Percentiles rank a stretch among this genome's conserved stretches.
These are phyloP conservation scores for Aspergillus chevalieri DNA, from an alignment of 2,329 filamentous ascomycete species.

Conservation along the genomic window DNA sequence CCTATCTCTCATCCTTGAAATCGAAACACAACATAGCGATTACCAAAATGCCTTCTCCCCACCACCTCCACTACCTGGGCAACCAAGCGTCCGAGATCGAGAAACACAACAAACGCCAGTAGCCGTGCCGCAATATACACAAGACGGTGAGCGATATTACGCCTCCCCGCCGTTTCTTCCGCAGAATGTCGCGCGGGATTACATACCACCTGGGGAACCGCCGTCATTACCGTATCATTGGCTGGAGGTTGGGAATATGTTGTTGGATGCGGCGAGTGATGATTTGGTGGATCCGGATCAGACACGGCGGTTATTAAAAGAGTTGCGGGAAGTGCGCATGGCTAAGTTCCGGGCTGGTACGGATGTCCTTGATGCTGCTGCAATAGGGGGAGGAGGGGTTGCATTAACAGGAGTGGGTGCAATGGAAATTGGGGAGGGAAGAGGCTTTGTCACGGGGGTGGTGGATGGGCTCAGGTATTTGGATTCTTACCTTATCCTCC, in stretches of 20 bases:
- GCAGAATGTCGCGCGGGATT: slow-evolving; percentile 64
- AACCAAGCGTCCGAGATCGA: slow-evolving; percentile 23
- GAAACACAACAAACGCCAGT: slow-evolving; percentile 12
- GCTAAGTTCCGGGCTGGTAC: slow-evolving; percentile 79
- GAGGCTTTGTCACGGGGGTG: slow-evolving; percentile 76
- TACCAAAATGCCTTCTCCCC: slow-evolving; percentile 69
- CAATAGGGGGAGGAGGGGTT: slow-evolving; percentile 56
- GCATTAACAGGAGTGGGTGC: slow-evolving; percentile 76
- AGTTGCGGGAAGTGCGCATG: slow-evolving; percentile 79
- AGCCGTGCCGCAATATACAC: slow-evolving; percentile 28
- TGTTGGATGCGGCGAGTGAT: slow-evolving; percentile 78
- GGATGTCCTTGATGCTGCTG: slow-evolving; percentile 56
- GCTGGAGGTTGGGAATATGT: slow-evolving; percentile 81
- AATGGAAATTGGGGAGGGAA: slow-evolving; percentile 84
- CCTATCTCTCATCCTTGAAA: slow-evolving; percentile 68
- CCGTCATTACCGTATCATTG: slow-evolving; percentile 78
- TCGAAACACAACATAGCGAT: slow-evolving; percentile 62
- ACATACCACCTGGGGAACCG: slow-evolving; percentile 39
- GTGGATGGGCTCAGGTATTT: slow-evolving; percentile 69
- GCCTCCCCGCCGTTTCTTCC: slow-evolving; percentile 69
- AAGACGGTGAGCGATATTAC: slow-evolving; percentile 35
- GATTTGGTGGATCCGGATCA: slow-evolving; percentile 70
- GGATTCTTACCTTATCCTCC: not conserved
- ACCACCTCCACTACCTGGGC: slow-evolving; percentile 60
- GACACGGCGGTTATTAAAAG: slow-evolving; percentile 68